Evolutionary conservation across 2,329 filamentous ascomycete species (phyloP).

Genomic region (Tolypocladium tropicale): DNA sequence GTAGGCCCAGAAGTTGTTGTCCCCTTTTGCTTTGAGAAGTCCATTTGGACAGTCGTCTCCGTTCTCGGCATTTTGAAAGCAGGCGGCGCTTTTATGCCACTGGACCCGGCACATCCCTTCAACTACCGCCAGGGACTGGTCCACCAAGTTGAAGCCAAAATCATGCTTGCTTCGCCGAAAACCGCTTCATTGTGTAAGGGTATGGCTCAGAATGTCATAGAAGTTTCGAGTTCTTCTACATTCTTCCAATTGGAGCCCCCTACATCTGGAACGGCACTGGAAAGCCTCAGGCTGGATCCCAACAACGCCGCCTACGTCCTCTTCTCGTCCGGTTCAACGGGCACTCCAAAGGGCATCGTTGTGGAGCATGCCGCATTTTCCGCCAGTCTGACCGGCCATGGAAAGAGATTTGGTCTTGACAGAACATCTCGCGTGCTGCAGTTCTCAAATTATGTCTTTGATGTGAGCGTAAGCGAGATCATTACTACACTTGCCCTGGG

Average conservation of each 20-base stretch:
- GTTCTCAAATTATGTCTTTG: conserved; percentile 36
- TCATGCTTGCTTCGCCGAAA: neutral
- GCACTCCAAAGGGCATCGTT: conserved; percentile 13
- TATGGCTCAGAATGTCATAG: conserved; percentile 1
- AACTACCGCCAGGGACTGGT: neutral
- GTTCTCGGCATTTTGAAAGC: conserved; percentile 6
- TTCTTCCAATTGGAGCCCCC: neutral
- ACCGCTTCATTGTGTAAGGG: neutral
- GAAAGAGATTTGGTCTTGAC: conserved; percentile 10
- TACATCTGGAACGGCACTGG: neutral
- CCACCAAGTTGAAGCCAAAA: neutral
- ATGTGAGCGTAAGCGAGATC: conserved; percentile 28
- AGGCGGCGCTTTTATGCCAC: conserved; percentile 5
- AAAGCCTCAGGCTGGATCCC: neutral
- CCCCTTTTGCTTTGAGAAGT: conserved; percentile 9
- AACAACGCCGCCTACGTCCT: conserved; percentile 10
- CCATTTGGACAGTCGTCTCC: conserved; percentile 3
- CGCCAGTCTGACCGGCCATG: conserved; percentile 1
- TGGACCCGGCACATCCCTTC: conserved; percentile 3
- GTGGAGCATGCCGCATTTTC: conserved; percentile 11
- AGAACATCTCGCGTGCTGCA: conserved; percentile 8
- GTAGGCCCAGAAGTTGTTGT: neutral
- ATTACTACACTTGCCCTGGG: conserved; percentile 10
- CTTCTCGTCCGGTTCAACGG: conserved; percentile 15
- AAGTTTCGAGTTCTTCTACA: neutral